These are phyloP conservation scores for Phytophthora foliorum DNA, from an alignment of 352 stramenopile genomes.

Conservation along the genomic window DNA sequence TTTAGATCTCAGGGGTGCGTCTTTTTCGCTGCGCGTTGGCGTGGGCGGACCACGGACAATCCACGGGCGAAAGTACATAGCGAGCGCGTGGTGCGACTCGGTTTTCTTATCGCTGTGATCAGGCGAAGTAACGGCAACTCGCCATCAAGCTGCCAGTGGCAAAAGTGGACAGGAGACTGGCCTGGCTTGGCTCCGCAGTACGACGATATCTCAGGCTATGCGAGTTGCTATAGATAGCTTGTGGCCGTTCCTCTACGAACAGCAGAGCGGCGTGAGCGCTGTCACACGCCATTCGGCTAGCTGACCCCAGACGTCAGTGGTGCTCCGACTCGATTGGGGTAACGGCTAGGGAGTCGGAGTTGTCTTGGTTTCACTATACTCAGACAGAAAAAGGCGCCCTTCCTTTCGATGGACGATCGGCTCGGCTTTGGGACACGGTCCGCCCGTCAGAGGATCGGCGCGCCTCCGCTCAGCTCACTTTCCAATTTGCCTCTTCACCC, in stretches of 20 bases:
- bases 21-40: constrained; percentile 32
- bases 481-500: constrained; percentile 19
- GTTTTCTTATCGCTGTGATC: constrained; percentile 4
- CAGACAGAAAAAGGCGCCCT: constrained; percentile 7
- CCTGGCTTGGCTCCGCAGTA: constrained; percentile 17
- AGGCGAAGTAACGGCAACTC: constrained; percentile 27
- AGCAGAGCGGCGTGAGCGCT: constrained; percentile 25
- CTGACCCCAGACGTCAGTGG: constrained; percentile 31
- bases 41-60: constrained; percentile 17
- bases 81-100: constrained; percentile 7
- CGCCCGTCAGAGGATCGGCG: constrained; percentile 17
- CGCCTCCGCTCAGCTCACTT: constrained; percentile 29
- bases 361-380: constrained; percentile 36
- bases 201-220: constrained; percentile 33
- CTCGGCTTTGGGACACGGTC: constrained; percentile 17
- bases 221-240: not conserved
- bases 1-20: constrained; percentile 28
- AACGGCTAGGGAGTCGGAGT: constrained; percentile 28
- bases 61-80: too few relatives aligned
- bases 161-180: constrained; percentile 38
- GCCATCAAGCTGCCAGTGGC: constrained; percentile 14
- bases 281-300: constrained; percentile 43
- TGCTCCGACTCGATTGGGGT: constrained; percentile 31
- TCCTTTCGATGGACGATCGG: constrained; percentile 14
- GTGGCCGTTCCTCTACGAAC: constrained; percentile 39